Conservation (phyloP, 495 filamentous ascomycete species). For the Tuber calosporum region DNA sequence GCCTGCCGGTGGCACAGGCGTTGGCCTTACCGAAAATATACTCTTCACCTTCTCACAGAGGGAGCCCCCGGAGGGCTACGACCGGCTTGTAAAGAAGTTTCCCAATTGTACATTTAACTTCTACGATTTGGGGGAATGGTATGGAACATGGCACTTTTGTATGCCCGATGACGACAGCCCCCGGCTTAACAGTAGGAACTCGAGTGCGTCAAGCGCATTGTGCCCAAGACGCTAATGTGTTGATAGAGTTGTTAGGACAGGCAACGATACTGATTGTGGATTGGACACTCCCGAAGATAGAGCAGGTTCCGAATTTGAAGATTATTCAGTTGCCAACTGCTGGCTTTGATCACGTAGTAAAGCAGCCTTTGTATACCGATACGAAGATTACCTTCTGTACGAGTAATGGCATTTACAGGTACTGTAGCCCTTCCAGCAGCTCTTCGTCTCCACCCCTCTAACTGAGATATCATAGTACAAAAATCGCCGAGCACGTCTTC, state of each 20-base stretch:
- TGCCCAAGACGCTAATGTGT: background rate
- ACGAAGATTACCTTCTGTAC: slow-evolving; percentile 62
- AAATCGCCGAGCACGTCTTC: slow-evolving; percentile 59
- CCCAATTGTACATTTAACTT: background rate
- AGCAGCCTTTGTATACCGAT: slow-evolving; percentile 57
- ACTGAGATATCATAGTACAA: slow-evolving; percentile 48
- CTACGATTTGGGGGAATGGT: background rate
- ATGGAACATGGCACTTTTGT: background rate
- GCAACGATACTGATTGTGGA: slow-evolving; percentile 62
- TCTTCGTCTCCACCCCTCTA: background rate
- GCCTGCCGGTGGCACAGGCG: background rate
- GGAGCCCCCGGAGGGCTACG: background rate
- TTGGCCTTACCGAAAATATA: background rate
- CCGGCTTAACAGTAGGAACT: background rate
- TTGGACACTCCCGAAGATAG: slow-evolving; percentile 48
- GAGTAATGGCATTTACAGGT: slow-evolving; percentile 67
- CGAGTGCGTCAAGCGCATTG: background rate
- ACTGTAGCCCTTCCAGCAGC: slow-evolving; percentile 10
- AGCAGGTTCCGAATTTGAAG: slow-evolving; percentile 54
- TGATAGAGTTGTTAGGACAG: slow-evolving; percentile 50
- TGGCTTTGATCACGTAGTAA: slow-evolving; percentile 61
- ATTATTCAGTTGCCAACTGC: slow-evolving; percentile 70
- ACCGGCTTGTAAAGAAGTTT: background rate
- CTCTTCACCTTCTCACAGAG: background rate
- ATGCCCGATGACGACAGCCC: background rate